Evolutionary conservation across 2,329 filamentous ascomycete genomes (phyloP).

Genomic region (Talaromyces sp.): DNA sequence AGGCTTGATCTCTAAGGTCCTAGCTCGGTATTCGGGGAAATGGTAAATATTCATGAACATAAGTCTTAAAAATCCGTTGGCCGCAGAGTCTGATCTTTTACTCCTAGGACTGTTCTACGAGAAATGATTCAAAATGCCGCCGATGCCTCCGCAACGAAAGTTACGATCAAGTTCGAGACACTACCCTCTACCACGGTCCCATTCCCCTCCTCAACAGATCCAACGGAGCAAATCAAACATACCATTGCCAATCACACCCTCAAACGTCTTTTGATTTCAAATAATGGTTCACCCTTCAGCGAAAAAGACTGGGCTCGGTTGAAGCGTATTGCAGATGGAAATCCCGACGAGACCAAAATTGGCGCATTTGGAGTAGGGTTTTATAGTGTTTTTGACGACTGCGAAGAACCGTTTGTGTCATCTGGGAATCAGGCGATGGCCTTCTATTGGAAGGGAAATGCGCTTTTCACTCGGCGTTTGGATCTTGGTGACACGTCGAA

Average conservation of each 20-base stretch:
- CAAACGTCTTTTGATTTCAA: conserved; percentile 83
- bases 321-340: conserved; percentile 98
- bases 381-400: conserved; percentile 98
- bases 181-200: conserved; percentile 78
- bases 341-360: conserved; percentile 98
- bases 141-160: conserved; percentile 87
- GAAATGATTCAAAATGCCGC: conserved; percentile 99
- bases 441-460: conserved; percentile 99
- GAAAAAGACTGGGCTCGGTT: conserved; percentile 90
- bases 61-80: not conserved
- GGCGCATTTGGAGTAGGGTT: conserved; percentile 98
- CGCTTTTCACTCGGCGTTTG: conserved; percentile 86
- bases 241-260: conserved; percentile 82
- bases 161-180: conserved; percentile 91
- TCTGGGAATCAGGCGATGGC: conserved; percentile 93
- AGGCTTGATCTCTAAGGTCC: conserved; percentile 94
- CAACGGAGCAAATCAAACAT: conserved; percentile 77
- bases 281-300: conserved; percentile 85
- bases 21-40: conserved; percentile 94
- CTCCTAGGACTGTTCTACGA: conserved; percentile 65
- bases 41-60: conserved; percentile 59
- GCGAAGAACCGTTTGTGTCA: conserved; percentile 94
- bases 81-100: conserved; percentile 16
- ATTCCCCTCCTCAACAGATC: conserved; percentile 65
- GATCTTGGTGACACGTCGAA: conserved; percentile 68